Base-by-base conservation (phyloP, 768 basidiomycete species). In the Russula brevipes region DNA sequence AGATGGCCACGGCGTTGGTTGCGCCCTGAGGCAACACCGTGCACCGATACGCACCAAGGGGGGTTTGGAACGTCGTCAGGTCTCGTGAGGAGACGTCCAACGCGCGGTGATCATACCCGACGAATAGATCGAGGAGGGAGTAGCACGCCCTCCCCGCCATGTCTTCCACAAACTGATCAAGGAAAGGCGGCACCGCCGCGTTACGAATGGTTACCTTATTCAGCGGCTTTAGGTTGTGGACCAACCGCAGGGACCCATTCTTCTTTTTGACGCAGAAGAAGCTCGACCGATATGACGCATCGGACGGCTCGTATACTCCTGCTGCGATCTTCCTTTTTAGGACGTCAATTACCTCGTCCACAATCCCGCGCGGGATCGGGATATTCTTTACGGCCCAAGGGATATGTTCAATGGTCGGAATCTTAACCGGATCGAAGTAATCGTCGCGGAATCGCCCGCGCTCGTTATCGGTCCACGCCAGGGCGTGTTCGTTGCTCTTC, bases 181-280 rank as follows among this genome's bases (percentile, higher is more conserved):
- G 24, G 24, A 24, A 24, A 24, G 24, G 24, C 9, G 38, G 66
- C 1, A 70, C 62, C 5, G 58, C 67, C 0, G 71, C 54, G 35
- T 72, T 51, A 10, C 59, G 49, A 16, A 70, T 68, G 2, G 69
- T 66, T 39, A 70, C 55, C 8, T 59, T 56, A 45, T 72, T 72
- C 36, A 72, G 66, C 4, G 67, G 69, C 56, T 73, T 65, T 0
- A 73, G 61, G 19, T 57, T 35, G 54, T 71, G 70, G 0, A 73
- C 67, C 0, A 72, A 47, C 0, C 66, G 66, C 2, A 72, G 64
- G 4, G 17, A 2, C 35, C 35, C 11, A n/a, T 16, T 50, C 31
- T 50, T 50, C 30, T 50, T 50, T 11, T 50, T 68, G 0, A 80
- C 75, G 38, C 73, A 44, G 11, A 44, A 44, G 11, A 11, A 44